Evolutionary conservation across 2,329 filamentous ascomycete genomes (phyloP).

Genomic region (Aurifilum marmelostoma): DNA sequence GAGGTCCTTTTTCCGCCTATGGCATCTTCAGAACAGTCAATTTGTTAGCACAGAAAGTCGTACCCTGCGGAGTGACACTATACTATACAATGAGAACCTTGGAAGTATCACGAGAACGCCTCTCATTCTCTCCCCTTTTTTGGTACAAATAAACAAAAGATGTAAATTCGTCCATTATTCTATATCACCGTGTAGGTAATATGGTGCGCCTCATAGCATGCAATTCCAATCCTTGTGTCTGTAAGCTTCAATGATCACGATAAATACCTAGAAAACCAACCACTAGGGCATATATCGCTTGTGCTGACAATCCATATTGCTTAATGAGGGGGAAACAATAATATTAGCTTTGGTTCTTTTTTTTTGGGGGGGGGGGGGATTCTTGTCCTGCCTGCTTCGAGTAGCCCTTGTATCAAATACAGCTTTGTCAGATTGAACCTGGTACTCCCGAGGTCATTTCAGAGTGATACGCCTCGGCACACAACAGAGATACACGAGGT

Average conservation of each 20-base stretch:
- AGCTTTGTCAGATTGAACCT: not conserved
- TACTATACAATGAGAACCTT: not conserved
- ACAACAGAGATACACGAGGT: no score
- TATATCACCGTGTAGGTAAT: not conserved
- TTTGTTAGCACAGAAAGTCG: not conserved
- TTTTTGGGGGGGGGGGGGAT: no score
- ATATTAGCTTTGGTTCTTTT: not conserved
- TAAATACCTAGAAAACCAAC: no score
- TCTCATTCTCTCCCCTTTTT: not conserved
- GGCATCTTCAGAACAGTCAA: constrained; percentile 3
- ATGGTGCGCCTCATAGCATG: not conserved
- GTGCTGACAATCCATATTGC: not conserved
- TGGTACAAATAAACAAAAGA: constrained; percentile 19
- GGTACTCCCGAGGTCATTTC: no score
- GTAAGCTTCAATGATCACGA: not conserved
- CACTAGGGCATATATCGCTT: not conserved
- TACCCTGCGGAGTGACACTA: no score
- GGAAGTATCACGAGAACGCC: not conserved
- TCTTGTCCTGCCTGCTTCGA: not conserved
- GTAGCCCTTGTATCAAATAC: no score
- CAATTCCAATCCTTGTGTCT: not conserved
- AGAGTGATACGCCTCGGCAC: no score
- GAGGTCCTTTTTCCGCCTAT: not conserved
- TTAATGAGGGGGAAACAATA: not conserved
- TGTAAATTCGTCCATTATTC: constrained; percentile 10